A percentile compares a stretch with the other conserved stretches of the same genome.
Conservation (phyloP, 2,329 filamentous ascomycete genomes). For the Alternaria infectoria region DNA sequence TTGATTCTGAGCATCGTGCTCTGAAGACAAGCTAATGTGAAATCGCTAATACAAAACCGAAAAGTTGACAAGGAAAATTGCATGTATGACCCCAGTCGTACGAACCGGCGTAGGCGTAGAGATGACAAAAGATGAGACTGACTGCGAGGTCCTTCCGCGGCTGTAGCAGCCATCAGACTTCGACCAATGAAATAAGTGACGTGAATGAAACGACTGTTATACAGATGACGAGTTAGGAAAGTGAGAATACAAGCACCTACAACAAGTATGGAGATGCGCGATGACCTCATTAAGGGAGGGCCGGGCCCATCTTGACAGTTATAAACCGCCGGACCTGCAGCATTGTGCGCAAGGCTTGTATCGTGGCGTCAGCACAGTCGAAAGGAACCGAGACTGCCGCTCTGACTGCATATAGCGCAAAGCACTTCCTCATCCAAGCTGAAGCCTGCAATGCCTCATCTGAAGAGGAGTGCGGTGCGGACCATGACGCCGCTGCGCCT, state of each 20-base stretch:
- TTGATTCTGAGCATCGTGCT: background rate
- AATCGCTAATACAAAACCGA: background rate
- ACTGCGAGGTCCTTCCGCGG: background rate
- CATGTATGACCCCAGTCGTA: background rate
- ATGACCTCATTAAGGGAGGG: background rate
- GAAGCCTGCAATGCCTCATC: slow-evolving; percentile 11
- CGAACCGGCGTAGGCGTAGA: background rate
- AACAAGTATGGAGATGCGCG: background rate
- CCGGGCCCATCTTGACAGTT: slow-evolving; percentile 16
- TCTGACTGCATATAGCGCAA: slow-evolving; percentile 36
- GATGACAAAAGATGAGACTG: background rate
- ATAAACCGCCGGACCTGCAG: slow-evolving; percentile 31
- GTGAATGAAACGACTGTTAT: background rate
- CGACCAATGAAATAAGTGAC: background rate
- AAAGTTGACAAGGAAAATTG: background rate
- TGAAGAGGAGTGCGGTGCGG: slow-evolving; percentile 4
- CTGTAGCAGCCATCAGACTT: background rate
- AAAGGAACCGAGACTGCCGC: slow-evolving; percentile 25
- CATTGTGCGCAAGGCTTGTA: slow-evolving; percentile 35
- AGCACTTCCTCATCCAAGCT: slow-evolving; percentile 39
- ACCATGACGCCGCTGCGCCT: slow-evolving; percentile 37
- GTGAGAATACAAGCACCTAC: background rate
- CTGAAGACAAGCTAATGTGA: background rate
- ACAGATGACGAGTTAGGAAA: background rate
- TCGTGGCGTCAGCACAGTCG: slow-evolving; percentile 25